Evolutionary conservation across 2,329 filamentous ascomycete species (phyloP).

Genomic region (Beauveria scarabaeidicola): DNA sequence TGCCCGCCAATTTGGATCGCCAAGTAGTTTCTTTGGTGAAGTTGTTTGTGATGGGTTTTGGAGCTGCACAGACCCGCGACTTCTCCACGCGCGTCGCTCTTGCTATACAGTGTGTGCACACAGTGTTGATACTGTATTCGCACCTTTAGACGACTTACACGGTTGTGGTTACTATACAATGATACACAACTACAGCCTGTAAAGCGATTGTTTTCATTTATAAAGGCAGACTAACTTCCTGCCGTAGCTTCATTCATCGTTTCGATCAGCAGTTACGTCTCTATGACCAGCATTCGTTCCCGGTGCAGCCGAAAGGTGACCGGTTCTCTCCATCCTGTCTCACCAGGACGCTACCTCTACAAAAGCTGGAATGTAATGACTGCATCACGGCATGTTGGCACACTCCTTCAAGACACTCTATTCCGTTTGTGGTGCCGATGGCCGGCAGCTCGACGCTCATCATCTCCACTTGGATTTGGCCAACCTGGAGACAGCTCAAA

Average conservation of each 20-base stretch:
- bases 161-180: no score
- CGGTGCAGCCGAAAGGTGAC: slow-evolving; percentile 1
- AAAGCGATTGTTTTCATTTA: no score
- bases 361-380: slow-evolving; percentile 15
- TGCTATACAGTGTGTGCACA: background rate
- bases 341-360: background rate
- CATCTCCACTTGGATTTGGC: background rate
- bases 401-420: background rate
- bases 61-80: background rate
- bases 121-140: background rate
- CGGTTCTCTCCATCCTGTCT: slow-evolving; percentile 6
- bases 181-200: no score
- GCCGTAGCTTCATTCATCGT: no score
- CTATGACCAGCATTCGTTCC: background rate
- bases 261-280: background rate
- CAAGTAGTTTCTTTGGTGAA: background rate
- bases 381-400: slow-evolving; percentile 14
- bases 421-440: background rate
- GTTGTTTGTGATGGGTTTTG: background rate
- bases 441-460: background rate
- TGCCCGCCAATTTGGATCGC: background rate
- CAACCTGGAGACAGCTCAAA: background rate
- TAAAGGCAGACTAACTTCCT: no score
- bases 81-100: background rate
- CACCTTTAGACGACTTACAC: background rate